Conservation (phyloP, 2,329 filamentous ascomycete species). For the Fusarium continuum region DNA sequence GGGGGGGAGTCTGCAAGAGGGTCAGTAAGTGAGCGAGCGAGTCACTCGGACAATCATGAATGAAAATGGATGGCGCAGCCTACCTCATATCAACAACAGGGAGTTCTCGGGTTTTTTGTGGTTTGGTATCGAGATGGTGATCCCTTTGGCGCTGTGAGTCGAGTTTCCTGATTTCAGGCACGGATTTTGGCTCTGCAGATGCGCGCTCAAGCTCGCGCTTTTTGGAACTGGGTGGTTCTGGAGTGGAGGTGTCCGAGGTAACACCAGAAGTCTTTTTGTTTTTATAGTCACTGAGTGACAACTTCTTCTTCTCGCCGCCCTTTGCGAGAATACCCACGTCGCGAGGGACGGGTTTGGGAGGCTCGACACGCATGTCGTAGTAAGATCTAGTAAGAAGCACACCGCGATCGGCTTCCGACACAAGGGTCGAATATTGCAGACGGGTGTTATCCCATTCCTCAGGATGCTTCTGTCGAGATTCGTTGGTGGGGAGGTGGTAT, state of each 20-base stretch:
- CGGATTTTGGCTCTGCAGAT: constrained; percentile 35
- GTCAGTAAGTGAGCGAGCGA: constrained; percentile 24
- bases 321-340: constrained; percentile 53
- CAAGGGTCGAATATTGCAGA: constrained; percentile 66
- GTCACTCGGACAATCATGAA: neutral
- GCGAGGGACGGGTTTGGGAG: constrained; percentile 51
- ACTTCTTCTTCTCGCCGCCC: constrained; percentile 62
- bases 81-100: constrained; percentile 47
- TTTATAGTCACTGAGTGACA: constrained; percentile 68
- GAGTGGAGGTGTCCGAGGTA: constrained; percentile 51
- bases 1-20: constrained; percentile 46
- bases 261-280: constrained; percentile 58
- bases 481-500: constrained; percentile 56
- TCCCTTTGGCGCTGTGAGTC: constrained; percentile 41
- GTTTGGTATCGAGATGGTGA: constrained; percentile 43
- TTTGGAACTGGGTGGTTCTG: constrained; percentile 47
- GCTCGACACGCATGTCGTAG: constrained; percentile 66
- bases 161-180: constrained; percentile 36
- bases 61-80: neutral
- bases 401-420: constrained; percentile 67
- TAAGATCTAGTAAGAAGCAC: constrained; percentile 65
- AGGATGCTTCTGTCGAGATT: constrained; percentile 46
- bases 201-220: constrained; percentile 47
- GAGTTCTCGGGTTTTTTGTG: constrained; percentile 44
- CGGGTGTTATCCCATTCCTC: constrained; percentile 61